These are phyloP conservation scores for Phytophthora agathidicida DNA, from an alignment of 352 stramenopile species.

Conservation along the genomic window DNA sequence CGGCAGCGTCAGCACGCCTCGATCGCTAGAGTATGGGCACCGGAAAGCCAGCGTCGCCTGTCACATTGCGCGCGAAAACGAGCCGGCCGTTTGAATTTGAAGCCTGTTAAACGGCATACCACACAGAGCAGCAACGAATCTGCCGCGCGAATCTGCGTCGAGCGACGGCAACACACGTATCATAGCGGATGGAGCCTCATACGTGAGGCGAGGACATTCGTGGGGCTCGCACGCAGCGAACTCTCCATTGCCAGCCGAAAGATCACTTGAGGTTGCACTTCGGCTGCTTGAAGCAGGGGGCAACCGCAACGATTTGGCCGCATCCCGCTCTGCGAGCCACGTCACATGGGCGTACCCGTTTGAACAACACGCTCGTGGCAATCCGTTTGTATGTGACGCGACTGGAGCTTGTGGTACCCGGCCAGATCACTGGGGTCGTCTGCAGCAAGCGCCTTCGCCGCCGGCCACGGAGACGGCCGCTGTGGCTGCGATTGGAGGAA, in stretches of 20 bases:
- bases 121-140: conserved; percentile 1
- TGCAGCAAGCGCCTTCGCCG: background rate
- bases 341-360: conserved; percentile 25
- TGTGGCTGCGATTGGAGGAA: conserved; percentile 16
- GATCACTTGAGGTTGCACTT: conserved; percentile 28
- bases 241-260: conserved; percentile 3
- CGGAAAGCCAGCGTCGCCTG: conserved; percentile 15
- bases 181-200: background rate
- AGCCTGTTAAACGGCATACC: conserved; percentile 6
- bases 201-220: background rate
- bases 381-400: conserved; percentile 24
- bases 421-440: background rate
- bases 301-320: conserved; percentile 34
- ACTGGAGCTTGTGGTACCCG: conserved; percentile 8
- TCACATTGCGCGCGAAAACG: conserved; percentile 24
- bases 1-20: conserved; percentile 14
- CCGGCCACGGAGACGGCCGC: background rate
- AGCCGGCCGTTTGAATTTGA: background rate
- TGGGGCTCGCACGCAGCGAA: no score
- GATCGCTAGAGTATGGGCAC: conserved; percentile 15
- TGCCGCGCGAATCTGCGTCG: conserved; percentile 3
- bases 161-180: no score
- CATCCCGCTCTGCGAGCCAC: conserved; percentile 17
- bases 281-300: conserved; percentile 15
- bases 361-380: conserved; percentile 26